Evolutionary conservation across 1,139 yeast genomes (phyloP).

Genomic region (Wickerhamomyces sp.): DNA sequence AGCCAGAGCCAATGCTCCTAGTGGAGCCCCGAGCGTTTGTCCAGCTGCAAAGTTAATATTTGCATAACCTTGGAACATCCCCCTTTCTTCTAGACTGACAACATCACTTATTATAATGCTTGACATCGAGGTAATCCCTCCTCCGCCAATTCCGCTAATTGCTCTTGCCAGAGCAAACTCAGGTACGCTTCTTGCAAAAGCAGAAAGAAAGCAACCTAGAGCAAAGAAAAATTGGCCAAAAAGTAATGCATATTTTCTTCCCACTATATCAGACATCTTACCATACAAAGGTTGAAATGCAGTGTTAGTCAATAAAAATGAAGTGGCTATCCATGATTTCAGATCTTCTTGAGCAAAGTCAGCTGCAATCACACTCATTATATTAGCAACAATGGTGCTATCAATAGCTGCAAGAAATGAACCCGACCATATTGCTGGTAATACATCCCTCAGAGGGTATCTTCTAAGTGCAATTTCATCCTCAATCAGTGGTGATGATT

Average conservation of each 20-base stretch:
- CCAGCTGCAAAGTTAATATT: conserved; percentile 63
- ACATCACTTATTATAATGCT: conserved; percentile 46
- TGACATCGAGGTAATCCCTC: conserved; percentile 44
- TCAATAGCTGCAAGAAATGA: conserved; percentile 58
- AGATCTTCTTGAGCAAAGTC: conserved; percentile 53
- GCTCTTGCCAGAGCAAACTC: conserved; percentile 44
- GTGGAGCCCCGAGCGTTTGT: conserved; percentile 65
- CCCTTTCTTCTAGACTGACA: conserved; percentile 43
- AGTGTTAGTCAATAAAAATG: conserved; percentile 56
- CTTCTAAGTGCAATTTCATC: conserved; percentile 40
- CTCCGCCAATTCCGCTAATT: conserved; percentile 48
- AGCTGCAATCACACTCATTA: conserved; percentile 60
- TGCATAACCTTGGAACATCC: conserved; percentile 51
- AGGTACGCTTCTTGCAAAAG: conserved; percentile 36
- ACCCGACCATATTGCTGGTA: conserved; percentile 36
- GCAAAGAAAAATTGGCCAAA: conserved; percentile 43
- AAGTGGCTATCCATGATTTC: conserved; percentile 63
- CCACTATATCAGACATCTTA: conserved; percentile 48
- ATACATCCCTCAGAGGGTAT: background rate
- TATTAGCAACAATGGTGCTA: conserved; percentile 61
- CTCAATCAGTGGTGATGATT: conserved; percentile 35
- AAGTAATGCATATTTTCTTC: conserved; percentile 40
- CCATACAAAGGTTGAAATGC: conserved; percentile 70
- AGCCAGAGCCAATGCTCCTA: conserved; percentile 74
- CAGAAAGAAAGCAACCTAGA: conserved; percentile 37